phyloP scores from a whole-genome alignment of 2,329 filamentous ascomycete genomes.

The Chaetothyriales sp. region DNA sequence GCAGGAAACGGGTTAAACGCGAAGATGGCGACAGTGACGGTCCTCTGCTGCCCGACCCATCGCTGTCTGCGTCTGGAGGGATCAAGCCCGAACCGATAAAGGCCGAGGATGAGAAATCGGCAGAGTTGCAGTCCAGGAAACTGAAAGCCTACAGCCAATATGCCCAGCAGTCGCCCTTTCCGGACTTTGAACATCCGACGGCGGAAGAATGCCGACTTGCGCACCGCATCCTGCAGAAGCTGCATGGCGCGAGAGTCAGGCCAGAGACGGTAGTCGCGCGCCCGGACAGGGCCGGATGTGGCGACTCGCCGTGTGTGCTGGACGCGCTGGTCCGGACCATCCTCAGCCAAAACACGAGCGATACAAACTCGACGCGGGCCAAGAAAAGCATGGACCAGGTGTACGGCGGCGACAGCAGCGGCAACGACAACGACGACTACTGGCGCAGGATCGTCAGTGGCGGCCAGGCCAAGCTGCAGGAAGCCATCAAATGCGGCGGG shows the following conservation, averaged over 20 bases:
- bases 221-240: conserved; percentile 44
- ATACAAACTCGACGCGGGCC: conserved; percentile 50
- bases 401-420: conserved; percentile 39
- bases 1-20: not conserved
- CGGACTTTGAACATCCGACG: conserved; percentile 50
- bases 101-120: conserved; percentile 11
- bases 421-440: conserved; percentile 36
- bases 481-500: conserved; percentile 39
- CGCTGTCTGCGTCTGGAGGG: not conserved
- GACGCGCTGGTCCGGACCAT: conserved; percentile 49
- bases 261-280: conserved; percentile 56
- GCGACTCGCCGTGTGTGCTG: conserved; percentile 49
- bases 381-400: conserved; percentile 60
- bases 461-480: conserved; percentile 31
- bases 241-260: conserved; percentile 49
- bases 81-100: conserved; percentile 16
- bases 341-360: conserved; percentile 46
- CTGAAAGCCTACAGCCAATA: conserved; percentile 27
- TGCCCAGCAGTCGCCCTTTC: conserved; percentile 47
- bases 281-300: conserved; percentile 54
- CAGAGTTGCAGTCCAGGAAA: conserved; percentile 11
- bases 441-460: conserved; percentile 32
- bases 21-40: not conserved
- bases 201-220: conserved; percentile 55
- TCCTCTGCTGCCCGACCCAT: not conserved